Evolutionary conservation across 176 grass and related monocot genomes (phyloP).

Genomic region (Triticum urartu): DNA sequence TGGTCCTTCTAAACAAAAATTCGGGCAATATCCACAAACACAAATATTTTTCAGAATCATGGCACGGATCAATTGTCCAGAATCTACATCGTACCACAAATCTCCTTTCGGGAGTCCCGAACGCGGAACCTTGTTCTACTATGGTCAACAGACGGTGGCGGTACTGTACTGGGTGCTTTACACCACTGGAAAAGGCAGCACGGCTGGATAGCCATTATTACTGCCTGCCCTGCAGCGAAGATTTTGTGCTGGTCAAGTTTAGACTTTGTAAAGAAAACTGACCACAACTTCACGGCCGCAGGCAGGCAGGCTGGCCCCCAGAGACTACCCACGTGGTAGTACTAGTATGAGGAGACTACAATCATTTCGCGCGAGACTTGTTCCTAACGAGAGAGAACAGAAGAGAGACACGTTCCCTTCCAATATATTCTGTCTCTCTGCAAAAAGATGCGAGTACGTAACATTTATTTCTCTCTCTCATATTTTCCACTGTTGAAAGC

Average conservation of each 20-base stretch:
- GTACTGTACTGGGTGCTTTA: not conserved
- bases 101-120: not conserved
- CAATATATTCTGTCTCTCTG: slow-evolving; percentile 22
- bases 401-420: not conserved
- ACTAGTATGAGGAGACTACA: not conserved
- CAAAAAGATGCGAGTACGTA: too few relatives aligned
- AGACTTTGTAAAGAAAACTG: not conserved
- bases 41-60: too few relatives aligned
- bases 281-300: not conserved
- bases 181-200: slow-evolving; percentile 5
- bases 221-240: not conserved
- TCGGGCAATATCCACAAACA: too few relatives aligned
- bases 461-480: too few relatives aligned
- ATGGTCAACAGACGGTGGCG: not conserved
- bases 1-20: too few relatives aligned
- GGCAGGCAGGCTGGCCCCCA: not conserved
- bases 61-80: too few relatives aligned
- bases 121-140: not conserved
- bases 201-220: not conserved
- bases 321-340: not conserved
- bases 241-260: slow-evolving; percentile 29
- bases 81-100: too few relatives aligned
- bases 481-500: not conserved
- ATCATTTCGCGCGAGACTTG: slow-evolving; percentile 19
- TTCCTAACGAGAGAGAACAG: slow-evolving; percentile 10